Conservation (phyloP, 768 basidiomycete genomes). For the Hypholoma sublateritium region DNA sequence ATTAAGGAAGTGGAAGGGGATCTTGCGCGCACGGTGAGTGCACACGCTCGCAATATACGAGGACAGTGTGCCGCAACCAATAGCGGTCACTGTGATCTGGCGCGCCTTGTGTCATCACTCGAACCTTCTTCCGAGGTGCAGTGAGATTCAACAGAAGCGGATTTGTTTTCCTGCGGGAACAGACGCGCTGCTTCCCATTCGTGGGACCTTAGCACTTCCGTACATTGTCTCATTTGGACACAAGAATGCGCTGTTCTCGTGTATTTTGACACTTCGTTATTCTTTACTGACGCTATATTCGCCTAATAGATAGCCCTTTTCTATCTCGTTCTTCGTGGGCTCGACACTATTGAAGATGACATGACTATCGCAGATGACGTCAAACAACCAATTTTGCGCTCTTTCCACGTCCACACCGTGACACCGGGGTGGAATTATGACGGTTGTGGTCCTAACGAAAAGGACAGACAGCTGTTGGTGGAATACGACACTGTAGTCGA, state of each 20-base stretch:
- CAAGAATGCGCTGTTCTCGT: neutral
- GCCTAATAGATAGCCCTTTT: constrained; percentile 81
- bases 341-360: constrained; percentile 99
- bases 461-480: constrained; percentile 81
- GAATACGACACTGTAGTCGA: constrained; percentile 81
- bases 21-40: constrained; percentile 83
- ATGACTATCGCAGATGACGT: constrained; percentile 88
- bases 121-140: neutral
- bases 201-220: no score
- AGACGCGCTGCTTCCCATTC: no score
- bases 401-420: constrained; percentile 77
- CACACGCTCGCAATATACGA: neutral
- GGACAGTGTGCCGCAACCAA: neutral
- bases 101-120: neutral
- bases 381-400: constrained; percentile 84
- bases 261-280: neutral
- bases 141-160: neutral
- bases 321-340: constrained; percentile 88
- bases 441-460: constrained; percentile 82
- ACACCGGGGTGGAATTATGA: constrained; percentile 86
- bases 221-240: neutral
- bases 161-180: neutral
- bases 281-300: neutral
- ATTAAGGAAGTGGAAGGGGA: constrained; percentile 97
- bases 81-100: no score